Percentiles rank a stretch among this genome's conserved stretches.
phyloP scores from a whole-genome alignment of 2,329 filamentous ascomycete species.

The Alternaria arbusti region DNA sequence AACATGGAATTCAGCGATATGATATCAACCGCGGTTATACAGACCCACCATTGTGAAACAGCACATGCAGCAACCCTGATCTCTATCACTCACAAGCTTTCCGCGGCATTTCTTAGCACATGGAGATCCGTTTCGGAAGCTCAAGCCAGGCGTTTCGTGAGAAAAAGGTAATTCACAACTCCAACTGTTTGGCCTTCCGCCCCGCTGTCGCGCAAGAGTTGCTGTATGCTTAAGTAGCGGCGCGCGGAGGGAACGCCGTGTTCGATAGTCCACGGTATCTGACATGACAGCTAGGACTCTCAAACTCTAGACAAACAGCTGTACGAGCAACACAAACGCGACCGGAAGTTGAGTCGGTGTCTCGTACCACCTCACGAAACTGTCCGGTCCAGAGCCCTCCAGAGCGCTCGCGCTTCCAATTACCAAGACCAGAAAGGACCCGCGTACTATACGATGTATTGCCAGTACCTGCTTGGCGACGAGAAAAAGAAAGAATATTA shows the following conservation, averaged over 20 bases:
- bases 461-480: not conserved
- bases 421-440: not conserved
- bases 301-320: not conserved
- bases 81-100: not conserved
- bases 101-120: slow-evolving; percentile 1
- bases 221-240: not conserved
- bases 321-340: not conserved
- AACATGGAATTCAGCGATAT: not conserved
- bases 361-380: not conserved
- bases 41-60: not conserved
- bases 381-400: not conserved
- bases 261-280: not conserved
- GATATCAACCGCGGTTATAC: not conserved
- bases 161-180: not conserved
- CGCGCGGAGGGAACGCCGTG: not conserved
- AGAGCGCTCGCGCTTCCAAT: not conserved
- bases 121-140: not conserved
- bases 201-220: not conserved
- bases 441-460: not conserved
- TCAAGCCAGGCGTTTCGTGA: not conserved
- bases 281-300: not conserved
- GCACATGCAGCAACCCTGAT: not conserved
- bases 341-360: not conserved
- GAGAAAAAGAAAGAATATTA: not conserved
- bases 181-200: not conserved